These are phyloP conservation scores for Stephania yunnanensis DNA, from an alignment of 164 flowering plant genomes.

Conservation along the genomic window DNA sequence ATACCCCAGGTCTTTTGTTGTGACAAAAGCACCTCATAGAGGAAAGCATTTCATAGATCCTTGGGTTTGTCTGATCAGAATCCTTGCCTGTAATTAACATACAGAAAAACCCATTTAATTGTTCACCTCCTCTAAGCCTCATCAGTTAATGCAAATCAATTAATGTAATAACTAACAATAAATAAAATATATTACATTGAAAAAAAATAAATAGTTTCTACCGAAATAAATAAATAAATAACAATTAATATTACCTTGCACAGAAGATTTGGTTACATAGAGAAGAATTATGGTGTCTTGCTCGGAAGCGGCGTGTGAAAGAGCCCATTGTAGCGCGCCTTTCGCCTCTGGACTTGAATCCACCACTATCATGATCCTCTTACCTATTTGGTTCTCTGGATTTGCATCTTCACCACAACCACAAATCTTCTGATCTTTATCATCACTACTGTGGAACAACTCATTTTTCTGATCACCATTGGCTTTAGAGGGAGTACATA, in stretches of 20 bases:
- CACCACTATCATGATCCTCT: conserved; percentile 74
- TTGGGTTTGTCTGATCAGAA: conserved; percentile 33
- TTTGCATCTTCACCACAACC: background rate
- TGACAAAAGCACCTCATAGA: conserved; percentile 51
- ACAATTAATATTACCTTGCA: conserved; percentile 32
- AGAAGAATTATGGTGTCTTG: conserved; percentile 63
- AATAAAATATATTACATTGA: too few relatives aligned
- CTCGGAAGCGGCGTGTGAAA: conserved; percentile 64
- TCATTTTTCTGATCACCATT: background rate
- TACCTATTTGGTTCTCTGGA: conserved; percentile 20
- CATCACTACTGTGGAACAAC: background rate
- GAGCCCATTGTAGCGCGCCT: conserved; percentile 78
- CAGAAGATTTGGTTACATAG: conserved; percentile 36
- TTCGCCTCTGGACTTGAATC: conserved; percentile 68
- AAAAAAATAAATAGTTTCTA: too few relatives aligned
- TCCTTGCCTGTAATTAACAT: conserved; percentile 28
- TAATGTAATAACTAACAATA: background rate
- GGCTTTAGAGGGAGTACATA: background rate
- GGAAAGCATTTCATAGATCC: conserved; percentile 38
- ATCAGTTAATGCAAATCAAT: background rate
- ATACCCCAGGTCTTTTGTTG: conserved; percentile 69
- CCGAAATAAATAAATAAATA: too few relatives aligned
- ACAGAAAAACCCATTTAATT: background rate
- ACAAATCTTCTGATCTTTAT: background rate
- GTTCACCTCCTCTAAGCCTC: background rate